Evolutionary conservation across 331 rosid genomes (phyloP), one percentile per base, ranked within the genome.

Genomic region (Stylosanthes scabra): DNA sequence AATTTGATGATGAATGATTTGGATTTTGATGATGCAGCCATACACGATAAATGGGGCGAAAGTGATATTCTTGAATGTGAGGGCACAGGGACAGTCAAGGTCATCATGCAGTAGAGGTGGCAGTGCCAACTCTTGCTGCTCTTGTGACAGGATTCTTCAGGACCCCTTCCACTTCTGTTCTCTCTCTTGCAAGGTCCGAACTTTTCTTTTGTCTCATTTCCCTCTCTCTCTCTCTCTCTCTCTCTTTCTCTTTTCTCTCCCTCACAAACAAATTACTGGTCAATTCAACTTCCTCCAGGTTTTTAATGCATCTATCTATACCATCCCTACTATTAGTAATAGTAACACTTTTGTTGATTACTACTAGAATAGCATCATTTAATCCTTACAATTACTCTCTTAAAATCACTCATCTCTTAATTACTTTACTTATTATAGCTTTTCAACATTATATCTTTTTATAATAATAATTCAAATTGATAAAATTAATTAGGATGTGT

Each of bases 11-110:
- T 3, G 39, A 6, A 34, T 3, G 6, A 42, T 7, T 42, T 20
- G 25, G 7, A 7, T 42, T 2, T 6, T 42, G 46, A 8, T 39
- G 9, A 66, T 37, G 81, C 84, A 90, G 97, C 80, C 89, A 28
- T 91, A 91, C 80, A 86, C 92, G 6, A 85, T 84, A 27, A 91
- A 91, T 61, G 86, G 97, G 75, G 97, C 97, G 25, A 91, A 88
- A 68, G 97, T 91, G 80, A 82, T 91, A 72, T 91, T 91, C 81
- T 68, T 91, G 60, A 91, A 91, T 49, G 90, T 88, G 75, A 85
- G 97, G 80, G 81, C 90, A 42, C 93, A 88, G 83, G 81, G 88
- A 41, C 93, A 88, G 83, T 78, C 90, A 2, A 73, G 86, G 52
- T 70, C 85, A 68, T 81, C 85, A 68, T 82, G 85, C 75, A 85